phyloP scores from a whole-genome alignment of 2,329 filamentous ascomycete species.

The Paraconiothyrium sp. region DNA sequence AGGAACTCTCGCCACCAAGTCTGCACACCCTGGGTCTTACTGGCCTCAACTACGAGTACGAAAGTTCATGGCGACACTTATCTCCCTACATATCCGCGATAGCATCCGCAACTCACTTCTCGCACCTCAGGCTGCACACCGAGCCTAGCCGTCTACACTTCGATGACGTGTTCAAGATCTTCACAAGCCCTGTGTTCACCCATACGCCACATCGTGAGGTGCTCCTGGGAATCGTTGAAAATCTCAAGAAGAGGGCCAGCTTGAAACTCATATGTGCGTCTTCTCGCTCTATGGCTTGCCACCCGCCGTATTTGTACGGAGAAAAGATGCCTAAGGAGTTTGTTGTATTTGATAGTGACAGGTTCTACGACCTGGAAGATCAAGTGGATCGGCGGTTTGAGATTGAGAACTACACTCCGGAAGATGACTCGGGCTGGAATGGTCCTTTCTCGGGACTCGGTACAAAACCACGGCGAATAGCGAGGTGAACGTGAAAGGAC shows the following conservation, averaged over 20 bases:
- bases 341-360: constrained; percentile 7
- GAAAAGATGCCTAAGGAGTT: not conserved
- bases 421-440: not conserved
- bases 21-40: constrained; percentile 1
- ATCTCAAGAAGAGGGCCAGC: not conserved
- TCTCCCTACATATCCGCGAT: constrained; percentile 3
- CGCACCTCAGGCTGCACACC: constrained; percentile 5
- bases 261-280: not conserved
- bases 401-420: not conserved
- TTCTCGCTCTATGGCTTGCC: too few relatives aligned
- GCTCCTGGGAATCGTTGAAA: not conserved
- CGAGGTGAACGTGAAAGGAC: too few relatives aligned
- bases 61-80: not conserved
- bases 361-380: not conserved
- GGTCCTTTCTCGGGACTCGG: not conserved
- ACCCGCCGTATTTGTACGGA: constrained; percentile 7
- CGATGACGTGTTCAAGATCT: not conserved
- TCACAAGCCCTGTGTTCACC: not conserved
- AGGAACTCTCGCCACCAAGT: not conserved
- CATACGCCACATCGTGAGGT: not conserved
- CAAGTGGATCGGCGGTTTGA: not conserved
- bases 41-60: not conserved
- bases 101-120: constrained; percentile 1
- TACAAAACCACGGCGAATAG: not conserved
- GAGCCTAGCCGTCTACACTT: not conserved